Percentiles rank a stretch among this genome's conserved stretches.
phyloP scores from a whole-genome alignment of 106 monocot genomes.

The Narthecium ossifragum region DNA sequence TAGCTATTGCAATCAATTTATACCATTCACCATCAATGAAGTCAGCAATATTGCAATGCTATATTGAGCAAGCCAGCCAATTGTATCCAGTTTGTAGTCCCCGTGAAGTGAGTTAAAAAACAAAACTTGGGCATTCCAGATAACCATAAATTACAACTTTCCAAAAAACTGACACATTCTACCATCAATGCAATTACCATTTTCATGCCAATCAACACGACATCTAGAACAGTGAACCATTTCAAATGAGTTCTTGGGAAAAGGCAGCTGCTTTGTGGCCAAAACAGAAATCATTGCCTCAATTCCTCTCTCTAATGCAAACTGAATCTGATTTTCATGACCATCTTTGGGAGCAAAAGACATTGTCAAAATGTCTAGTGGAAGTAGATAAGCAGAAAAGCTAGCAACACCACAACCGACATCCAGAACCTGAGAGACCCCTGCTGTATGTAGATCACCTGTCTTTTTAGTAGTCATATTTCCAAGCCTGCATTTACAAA shows the following conservation, averaged over 20 bases:
- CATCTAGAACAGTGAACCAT: conserved; percentile 99
- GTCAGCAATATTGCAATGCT: no score
- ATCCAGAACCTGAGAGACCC: conserved; percentile 88
- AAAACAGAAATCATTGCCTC: conserved; percentile 80
- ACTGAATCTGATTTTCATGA: conserved; percentile 86
- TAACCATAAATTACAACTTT: no score
- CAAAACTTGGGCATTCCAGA: no score
- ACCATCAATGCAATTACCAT: no score
- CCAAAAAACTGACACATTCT: no score
- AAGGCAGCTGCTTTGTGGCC: conserved; percentile 85
- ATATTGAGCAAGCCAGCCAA: no score
- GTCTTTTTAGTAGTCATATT: conserved; percentile 83
- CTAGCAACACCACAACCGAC: conserved; percentile 84
- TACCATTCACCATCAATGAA: no score
- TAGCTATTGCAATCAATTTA: no score
- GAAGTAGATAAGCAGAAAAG: conserved; percentile 67
- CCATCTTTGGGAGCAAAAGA: conserved; percentile 84
- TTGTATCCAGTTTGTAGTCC: no score
- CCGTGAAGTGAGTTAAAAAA: no score
- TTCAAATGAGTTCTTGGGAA: conserved; percentile 76
- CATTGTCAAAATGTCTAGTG: conserved; percentile 67
- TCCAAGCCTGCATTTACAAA: conserved; percentile 63
- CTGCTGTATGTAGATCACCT: conserved; percentile 78
- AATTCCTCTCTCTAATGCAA: conserved; percentile 76
- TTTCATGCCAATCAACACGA: conserved; percentile 98